phyloP scores from a whole-genome alignment of 2,329 filamentous ascomycete genomes.

The Cercospora brassicicola region DNA sequence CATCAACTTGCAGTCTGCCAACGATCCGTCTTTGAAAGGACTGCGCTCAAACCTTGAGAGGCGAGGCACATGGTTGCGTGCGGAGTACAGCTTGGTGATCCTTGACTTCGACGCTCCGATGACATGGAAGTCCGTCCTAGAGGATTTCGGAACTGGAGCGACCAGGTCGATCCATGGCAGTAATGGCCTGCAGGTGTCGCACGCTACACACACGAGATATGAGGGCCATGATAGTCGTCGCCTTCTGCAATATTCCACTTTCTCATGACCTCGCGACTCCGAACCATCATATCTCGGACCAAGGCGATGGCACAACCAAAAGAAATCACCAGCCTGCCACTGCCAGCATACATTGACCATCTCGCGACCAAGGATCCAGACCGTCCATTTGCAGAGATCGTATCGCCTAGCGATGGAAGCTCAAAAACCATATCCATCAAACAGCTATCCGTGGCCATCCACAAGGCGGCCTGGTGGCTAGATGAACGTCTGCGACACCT shows the following conservation, averaged over 20 bases:
- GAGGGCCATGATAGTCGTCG: background rate
- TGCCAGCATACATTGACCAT: constrained; percentile 16
- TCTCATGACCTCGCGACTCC: constrained; percentile 9
- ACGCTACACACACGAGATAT: background rate
- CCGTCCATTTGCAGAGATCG: constrained; percentile 11
- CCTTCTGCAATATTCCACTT: background rate
- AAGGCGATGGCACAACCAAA: constrained; percentile 8
- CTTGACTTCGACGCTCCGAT: background rate
- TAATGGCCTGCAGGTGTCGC: background rate
- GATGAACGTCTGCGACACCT: constrained; percentile 20
- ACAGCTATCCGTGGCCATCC: constrained; percentile 16
- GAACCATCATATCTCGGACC: constrained; percentile 8
- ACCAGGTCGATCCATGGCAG: constrained; percentile 1
- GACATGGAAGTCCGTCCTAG: background rate
- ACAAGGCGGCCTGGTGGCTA: constrained; percentile 23
- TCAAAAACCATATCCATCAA: constrained; percentile 4
- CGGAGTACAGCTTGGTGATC: background rate
- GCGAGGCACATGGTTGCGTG: background rate
- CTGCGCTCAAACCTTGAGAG: background rate
- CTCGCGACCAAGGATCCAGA: constrained; percentile 5
- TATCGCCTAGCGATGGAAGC: background rate
- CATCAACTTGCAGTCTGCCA: background rate
- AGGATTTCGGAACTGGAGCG: constrained; percentile 1
- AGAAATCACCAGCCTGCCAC: constrained; percentile 8
- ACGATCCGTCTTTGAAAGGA: background rate